These are phyloP conservation scores for Kodamaea derodonti DNA, from an alignment of 1,139 yeast genomes.

Conservation along the genomic window DNA sequence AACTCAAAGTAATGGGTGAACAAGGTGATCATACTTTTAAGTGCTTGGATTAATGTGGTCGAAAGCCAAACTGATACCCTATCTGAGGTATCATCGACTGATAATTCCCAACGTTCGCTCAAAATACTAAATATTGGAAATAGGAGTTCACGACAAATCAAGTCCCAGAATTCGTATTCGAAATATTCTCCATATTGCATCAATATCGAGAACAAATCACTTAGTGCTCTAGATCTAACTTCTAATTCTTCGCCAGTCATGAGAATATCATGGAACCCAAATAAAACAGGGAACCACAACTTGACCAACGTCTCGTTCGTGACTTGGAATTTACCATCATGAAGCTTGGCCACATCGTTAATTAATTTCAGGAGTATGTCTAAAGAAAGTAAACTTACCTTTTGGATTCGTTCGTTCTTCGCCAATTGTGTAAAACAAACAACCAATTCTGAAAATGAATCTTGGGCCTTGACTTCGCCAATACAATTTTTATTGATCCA, in stretches of 20 bases:
- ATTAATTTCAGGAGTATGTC: constrained; percentile 70
- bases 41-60: constrained; percentile 92
- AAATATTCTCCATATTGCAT: constrained; percentile 78
- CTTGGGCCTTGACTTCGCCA: constrained; percentile 65
- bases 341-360: constrained; percentile 48
- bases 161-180: constrained; percentile 75
- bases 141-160: constrained; percentile 68
- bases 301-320: constrained; percentile 36
- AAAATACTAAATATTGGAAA: constrained; percentile 89
- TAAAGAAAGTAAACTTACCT: constrained; percentile 72
- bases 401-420: constrained; percentile 80
- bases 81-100: constrained; percentile 61
- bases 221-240: constrained; percentile 85
- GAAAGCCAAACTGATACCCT: constrained; percentile 93
- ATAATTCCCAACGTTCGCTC: constrained; percentile 71
- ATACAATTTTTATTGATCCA: constrained; percentile 61
- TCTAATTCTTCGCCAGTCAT: constrained; percentile 95
- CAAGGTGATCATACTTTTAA: constrained; percentile 80
- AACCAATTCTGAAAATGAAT: constrained; percentile 72
- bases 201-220: constrained; percentile 74
- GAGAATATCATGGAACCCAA: constrained; percentile 80
- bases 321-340: constrained; percentile 12
- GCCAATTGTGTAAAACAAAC: constrained; percentile 75
- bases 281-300: constrained; percentile 78
- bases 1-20: constrained; percentile 77